These are phyloP conservation scores for Pterocarpus santalinus DNA, from an alignment of 306 rosid genomes.

Conservation along the genomic window DNA sequence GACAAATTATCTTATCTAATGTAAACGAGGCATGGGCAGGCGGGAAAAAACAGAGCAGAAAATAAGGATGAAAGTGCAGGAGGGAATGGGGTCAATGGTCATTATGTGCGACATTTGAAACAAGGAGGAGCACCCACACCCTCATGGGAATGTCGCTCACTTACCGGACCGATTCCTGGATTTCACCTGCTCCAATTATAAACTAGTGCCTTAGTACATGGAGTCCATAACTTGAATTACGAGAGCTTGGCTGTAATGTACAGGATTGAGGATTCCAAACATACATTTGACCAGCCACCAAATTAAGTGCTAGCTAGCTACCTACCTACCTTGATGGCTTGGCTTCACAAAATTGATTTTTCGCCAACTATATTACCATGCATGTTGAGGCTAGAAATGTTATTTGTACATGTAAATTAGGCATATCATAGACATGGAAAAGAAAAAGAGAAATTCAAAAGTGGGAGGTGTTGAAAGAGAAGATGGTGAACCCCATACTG, in stretches of 20 bases:
- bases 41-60: conserved; percentile 46
- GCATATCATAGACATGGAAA: too few species aligned
- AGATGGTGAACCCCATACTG: too few species aligned
- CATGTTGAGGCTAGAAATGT: too few species aligned
- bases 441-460: too few species aligned
- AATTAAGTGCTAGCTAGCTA: too few species aligned
- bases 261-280: conserved; percentile 38
- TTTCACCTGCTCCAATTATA: conserved; percentile 63
- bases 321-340: too few species aligned
- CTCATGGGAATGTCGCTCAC: conserved; percentile 65
- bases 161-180: conserved; percentile 56
- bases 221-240: conserved; percentile 24
- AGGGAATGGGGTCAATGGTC: conserved; percentile 2
- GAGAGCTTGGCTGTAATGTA: background rate
- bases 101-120: background rate
- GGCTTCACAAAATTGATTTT: too few species aligned
- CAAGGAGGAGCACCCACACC: conserved; percentile 14
- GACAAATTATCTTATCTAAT: background rate
- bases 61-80: background rate
- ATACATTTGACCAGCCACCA: background rate
- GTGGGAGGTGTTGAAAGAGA: too few species aligned
- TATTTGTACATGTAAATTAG: too few species aligned
- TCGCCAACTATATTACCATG: too few species aligned
- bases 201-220: conserved; percentile 3
- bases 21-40: conserved; percentile 56